Evolutionary conservation across 1,284 basidiomycete species (phyloP), one percentile per base, ranked within the genome.

Genomic region (Irpex lacteus): DNA sequence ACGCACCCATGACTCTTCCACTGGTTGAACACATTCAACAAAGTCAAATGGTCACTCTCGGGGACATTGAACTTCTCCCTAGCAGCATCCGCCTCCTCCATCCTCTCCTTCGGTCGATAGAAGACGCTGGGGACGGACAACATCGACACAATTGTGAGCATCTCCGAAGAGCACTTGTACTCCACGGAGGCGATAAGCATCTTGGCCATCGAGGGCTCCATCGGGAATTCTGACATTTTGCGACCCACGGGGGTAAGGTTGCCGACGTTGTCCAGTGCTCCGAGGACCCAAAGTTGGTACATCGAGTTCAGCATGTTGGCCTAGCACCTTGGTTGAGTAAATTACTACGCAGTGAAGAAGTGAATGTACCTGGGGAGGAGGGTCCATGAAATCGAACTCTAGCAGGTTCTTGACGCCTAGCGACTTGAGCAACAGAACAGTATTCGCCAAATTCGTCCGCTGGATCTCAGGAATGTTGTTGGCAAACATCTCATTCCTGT

Each of bases 321-420:
- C 88, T 94, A 4, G 32, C 4, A 32, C 4, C 0, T 32, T 2
- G 3, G 21, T 26, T 32, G 32, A 70, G 1, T 15, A 54, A 64
- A 36, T 6, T 60, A 79, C 81, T 3, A 80, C 80, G 68, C 80
- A 80, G 83, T 82, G 66, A 84, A 83, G 72, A 82, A 78, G 67
- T 82, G 84, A 1, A n/a, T 87, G 59, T 68, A 87, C 86, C 89
- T 96, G 80, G 80, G 97, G 97, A 21, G 98, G 98, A 1, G 97
- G 96, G 73, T 99, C 98, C 97, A 99, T 98, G 74, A 99, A 99
- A 76, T 98, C 98, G 73, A 99, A 99, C 76, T 96, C 95, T 65
- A 99, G 88, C 19, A 99, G 80, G 76, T 99, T 95, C 75, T 99
- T 99, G 77, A 99, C 90, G 26, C 98, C 98, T 90, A 99, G 96